phyloP scores from a whole-genome alignment of 2,329 filamentous ascomycete species.

The Hymenotorrendiella dingleyae region DNA sequence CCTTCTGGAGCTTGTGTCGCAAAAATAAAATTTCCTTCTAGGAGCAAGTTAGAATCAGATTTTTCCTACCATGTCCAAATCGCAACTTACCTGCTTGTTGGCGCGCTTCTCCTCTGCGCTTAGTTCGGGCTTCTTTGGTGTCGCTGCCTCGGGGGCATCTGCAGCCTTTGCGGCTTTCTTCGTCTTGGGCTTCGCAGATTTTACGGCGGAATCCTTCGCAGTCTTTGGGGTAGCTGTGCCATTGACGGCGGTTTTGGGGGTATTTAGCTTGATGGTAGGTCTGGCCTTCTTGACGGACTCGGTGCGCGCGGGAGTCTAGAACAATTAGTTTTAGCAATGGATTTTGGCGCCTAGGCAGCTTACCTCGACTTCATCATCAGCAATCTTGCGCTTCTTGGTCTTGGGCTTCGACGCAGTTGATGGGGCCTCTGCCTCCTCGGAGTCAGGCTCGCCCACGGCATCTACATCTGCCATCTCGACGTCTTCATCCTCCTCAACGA shows the following conservation, averaged over 20 bases:
- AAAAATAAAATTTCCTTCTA: constrained; percentile 83
- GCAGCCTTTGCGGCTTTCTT: constrained; percentile 50
- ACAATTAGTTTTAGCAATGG: constrained; percentile 12
- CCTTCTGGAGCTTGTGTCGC: constrained; percentile 90
- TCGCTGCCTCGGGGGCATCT: constrained; percentile 46
- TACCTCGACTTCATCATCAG: constrained; percentile 69
- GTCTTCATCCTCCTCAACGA: constrained; percentile 47
- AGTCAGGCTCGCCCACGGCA: constrained; percentile 43
- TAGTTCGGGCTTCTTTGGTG: constrained; percentile 51
- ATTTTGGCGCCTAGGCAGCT: constrained; percentile 23
- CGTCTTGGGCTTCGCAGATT: constrained; percentile 37
- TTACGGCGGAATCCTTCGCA: constrained; percentile 28
- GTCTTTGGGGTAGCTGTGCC: constrained; percentile 29
- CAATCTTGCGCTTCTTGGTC: constrained; percentile 73
- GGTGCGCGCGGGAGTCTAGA: constrained; percentile 49
- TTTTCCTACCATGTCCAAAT: neutral
- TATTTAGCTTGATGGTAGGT: constrained; percentile 60
- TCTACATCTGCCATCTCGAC: constrained; percentile 60
- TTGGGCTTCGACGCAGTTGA: constrained; percentile 46
- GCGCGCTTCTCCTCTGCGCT: constrained; percentile 50
- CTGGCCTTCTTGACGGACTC: constrained; percentile 64
- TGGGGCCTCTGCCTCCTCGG: constrained; percentile 40
- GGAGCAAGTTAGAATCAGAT: constrained; percentile 32
- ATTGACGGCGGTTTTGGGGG: constrained; percentile 64
- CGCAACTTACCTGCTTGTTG: constrained; percentile 50